Conservation (phyloP, 345 rosid species). For the Turritis glabra region DNA sequence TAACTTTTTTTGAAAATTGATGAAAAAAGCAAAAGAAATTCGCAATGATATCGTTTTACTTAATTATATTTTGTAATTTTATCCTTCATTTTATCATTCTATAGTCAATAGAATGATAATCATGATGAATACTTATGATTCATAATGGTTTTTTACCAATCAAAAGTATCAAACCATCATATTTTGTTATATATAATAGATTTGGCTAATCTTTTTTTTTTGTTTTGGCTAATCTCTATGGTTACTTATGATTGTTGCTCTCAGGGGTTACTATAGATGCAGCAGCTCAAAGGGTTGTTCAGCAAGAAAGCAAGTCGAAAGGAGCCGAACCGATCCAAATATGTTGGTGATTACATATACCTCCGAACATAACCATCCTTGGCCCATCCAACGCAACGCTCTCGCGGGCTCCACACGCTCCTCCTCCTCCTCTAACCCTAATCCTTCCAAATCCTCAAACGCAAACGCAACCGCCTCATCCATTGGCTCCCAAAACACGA, state of each 20-base stretch:
- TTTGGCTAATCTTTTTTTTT: background rate
- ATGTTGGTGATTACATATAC: slow-evolving; percentile 95
- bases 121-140: background rate
- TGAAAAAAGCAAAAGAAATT: background rate
- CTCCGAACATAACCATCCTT: slow-evolving; percentile 91
- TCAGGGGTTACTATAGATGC: slow-evolving; percentile 89
- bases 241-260: background rate
- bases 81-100: background rate
- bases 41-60: background rate
- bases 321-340: slow-evolving; percentile 88
- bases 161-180: background rate
- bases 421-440: slow-evolving; percentile 30
- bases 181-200: background rate
- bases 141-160: background rate
- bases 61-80: background rate
- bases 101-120: background rate
- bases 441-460: slow-evolving; percentile 2
- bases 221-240: background rate
- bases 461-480: slow-evolving; percentile 5
- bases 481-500: background rate
- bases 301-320: slow-evolving; percentile 92
- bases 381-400: slow-evolving; percentile 82
- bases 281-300: slow-evolving; percentile 94
- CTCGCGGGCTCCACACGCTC: slow-evolving; percentile 71
- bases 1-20: background rate